Base-by-base conservation (phyloP, 495 filamentous ascomycete genomes). In the Parachaetomium inaequale region DNA sequence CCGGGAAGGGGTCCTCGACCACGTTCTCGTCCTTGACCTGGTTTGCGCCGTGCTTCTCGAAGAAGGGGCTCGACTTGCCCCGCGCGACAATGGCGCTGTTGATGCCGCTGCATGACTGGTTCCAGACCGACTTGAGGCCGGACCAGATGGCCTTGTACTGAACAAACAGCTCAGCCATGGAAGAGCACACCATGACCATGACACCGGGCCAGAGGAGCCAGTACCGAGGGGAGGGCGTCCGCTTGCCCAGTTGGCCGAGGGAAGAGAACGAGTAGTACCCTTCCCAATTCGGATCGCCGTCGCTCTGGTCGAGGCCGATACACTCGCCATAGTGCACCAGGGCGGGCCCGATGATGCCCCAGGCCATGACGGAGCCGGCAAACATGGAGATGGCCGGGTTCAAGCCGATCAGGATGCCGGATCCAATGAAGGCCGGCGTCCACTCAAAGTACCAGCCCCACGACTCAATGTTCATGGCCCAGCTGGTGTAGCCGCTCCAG, bases 121-220 rank as follows among this genome's bases (percentile, higher is more conserved):
- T 77, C 72, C 76, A 84, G 47, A 81, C 65, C 12, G 81, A 78
- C 63, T 77, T 82, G 43, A 77, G 64, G 14, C 79, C 85, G 49
- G 77, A 75, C 59, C 72, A 79, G 63, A 89, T 79, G 51, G 86
- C 77, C 66, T 82, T 83, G 67, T 82, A 87, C 64, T 89, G 84
- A 17, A 86, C 75, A 21, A 80, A 72, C 17, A 87, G 75, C 70
- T 89, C 83, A 25, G 82, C 81, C 68, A 88, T 82, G 17, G 82
- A 85, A 10, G 77, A 74, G 53, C 76, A 82, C 51, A 89, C 81
- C 82, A 89, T 86, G 62, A 83, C 73, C 72, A 88, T 77, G 25
- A 89, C 86, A 63, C 85, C 79, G 32, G 85, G 85, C 85, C 85
- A 88, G 6, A 88, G 73, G 0, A 88, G 74, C 85, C 86, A 88